Base-by-base conservation (phyloP, 345 rosid species). In the Hibiscus mutabilis region DNA sequence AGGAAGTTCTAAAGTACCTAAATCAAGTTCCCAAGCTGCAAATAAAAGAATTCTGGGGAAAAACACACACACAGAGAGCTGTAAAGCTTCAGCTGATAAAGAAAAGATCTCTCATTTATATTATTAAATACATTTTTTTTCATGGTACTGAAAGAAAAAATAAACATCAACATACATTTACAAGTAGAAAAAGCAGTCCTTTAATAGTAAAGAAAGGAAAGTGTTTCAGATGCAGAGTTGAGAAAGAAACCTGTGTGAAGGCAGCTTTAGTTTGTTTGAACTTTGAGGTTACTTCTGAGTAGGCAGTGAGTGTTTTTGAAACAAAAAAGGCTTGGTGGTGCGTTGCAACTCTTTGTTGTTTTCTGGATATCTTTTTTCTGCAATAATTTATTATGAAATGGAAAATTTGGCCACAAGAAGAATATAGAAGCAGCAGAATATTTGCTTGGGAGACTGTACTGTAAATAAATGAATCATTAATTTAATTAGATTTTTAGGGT, bases 21-120 rank as follows among this genome's bases (percentile, higher is more conserved):
- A 79, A 80, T 76, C 22, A 72, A 78, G 64, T 70, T 78, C 73
- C 74, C 59, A 31, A 63, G 80, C 83, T 63, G 53, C 71, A 12
- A 62, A 21, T 25, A 25, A 57, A 73, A 15, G 55, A 49, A 15
- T 16, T 14, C 19, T 15, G 18, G 55, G 55, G 8, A 49, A 49
- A 73, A 58, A 59, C 71, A 33, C 63, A 66, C 12, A 18, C 53
- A 59, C 66, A 33, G 69, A 62, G 15, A 18, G 59, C 59, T 55
- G 25, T 9, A 55, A 11, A 55, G 59, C 14, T 55, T 55, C 25
- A 55, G 5, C 24, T 8, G 59, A 55, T 19, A 8, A 53, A 9
- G 11, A 8, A 19, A 42, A 55, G 4, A 42, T 19, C 59, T 55
- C 10, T 21, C 22, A 55, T 55, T 55, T 55, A 21, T 27, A 18